Evolutionary conservation across 306 rosid species (phyloP).

Genomic region (Cyamopsis tetragonoloba): DNA sequence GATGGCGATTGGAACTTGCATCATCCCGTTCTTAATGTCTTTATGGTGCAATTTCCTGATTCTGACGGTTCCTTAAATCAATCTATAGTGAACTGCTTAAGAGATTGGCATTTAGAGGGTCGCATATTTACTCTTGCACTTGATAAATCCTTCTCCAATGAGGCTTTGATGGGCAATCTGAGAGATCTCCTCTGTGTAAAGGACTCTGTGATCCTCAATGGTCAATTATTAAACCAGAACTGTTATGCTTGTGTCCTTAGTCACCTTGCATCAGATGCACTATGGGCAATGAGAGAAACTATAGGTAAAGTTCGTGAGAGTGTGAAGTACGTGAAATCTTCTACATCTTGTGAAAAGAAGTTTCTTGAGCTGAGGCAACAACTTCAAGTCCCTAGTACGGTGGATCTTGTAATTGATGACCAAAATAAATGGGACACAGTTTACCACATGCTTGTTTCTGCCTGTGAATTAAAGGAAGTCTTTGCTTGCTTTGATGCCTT

Average conservation of each 20-base stretch:
- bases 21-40: constrained; percentile 72
- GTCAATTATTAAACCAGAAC: constrained; percentile 64
- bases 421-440: constrained; percentile 82
- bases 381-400: constrained; percentile 66
- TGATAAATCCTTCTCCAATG: constrained; percentile 57
- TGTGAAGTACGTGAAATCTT: constrained; percentile 74
- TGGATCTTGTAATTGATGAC: constrained; percentile 57
- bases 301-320: constrained; percentile 62
- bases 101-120: constrained; percentile 75
- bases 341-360: constrained; percentile 49
- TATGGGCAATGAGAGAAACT: constrained; percentile 52
- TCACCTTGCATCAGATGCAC: constrained; percentile 61
- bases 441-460: constrained; percentile 73
- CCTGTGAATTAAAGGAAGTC: constrained; percentile 73
- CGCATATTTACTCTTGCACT: constrained; percentile 59
- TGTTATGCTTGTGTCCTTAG: constrained; percentile 77
- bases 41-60: constrained; percentile 61
- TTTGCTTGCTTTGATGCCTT: constrained; percentile 60
- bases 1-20: constrained; percentile 81
- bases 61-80: constrained; percentile 57
- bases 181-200: constrained; percentile 63
- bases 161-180: constrained; percentile 47
- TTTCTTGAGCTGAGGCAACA: constrained; percentile 59
- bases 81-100: constrained; percentile 51
- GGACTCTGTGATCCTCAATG: constrained; percentile 62